A percentile compares a stretch with the other conserved stretches of the same genome.
Evolutionary conservation across 2,329 filamentous ascomycete species (phyloP).

Genomic region (Bipolaris bicolor): DNA sequence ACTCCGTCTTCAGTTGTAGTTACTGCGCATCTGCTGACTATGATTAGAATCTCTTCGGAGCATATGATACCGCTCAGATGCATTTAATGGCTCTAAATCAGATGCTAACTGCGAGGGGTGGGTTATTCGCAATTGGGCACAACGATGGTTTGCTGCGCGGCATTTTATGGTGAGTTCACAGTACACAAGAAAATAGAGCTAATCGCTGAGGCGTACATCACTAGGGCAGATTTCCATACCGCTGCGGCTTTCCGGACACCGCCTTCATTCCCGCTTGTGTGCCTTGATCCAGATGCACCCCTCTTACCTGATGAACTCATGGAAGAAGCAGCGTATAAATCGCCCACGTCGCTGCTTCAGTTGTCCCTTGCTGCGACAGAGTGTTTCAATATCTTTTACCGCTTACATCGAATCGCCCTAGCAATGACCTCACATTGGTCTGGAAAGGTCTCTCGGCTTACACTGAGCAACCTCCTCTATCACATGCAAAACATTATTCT

Average conservation of each 20-base stretch:
- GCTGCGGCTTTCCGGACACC: conserved; percentile 27
- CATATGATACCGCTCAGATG: conserved; percentile 30
- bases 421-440: conserved; percentile 28
- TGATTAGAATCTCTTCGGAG: conserved; percentile 30
- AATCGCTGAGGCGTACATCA: background rate
- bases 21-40: background rate
- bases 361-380: conserved; percentile 26
- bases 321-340: conserved; percentile 30
- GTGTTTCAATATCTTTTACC: conserved; percentile 39
- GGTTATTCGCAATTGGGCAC: conserved; percentile 29
- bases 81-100: conserved; percentile 26
- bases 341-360: conserved; percentile 31
- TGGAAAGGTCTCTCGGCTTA: conserved; percentile 15
- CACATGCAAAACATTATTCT: conserved; percentile 30
- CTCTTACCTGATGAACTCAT: conserved; percentile 26
- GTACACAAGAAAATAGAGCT: background rate
- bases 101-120: conserved; percentile 33
- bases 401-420: conserved; percentile 31
- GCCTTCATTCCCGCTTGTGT: conserved; percentile 27
- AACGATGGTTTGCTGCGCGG: conserved; percentile 34
- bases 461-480: conserved; percentile 33
- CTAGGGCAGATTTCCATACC: conserved; percentile 37
- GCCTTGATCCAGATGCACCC: conserved; percentile 23
- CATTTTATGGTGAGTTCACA: conserved; percentile 28
- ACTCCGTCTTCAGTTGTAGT: background rate